Base-by-base conservation (phyloP, 2,329 filamentous ascomycete genomes). In the Didymella pomorum region DNA sequence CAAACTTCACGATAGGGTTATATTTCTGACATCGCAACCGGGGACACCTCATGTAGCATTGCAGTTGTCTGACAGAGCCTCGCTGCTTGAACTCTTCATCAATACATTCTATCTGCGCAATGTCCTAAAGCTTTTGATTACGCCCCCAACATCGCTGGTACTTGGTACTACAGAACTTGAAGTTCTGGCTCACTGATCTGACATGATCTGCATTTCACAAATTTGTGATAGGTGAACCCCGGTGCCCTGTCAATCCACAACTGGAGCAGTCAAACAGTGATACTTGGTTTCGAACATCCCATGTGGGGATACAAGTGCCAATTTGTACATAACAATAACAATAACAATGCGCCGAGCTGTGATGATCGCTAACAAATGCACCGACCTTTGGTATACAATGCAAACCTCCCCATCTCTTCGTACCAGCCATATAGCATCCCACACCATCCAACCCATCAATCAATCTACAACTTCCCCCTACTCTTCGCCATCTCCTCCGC, bases 401-500 rank as follows among this genome's bases (percentile, higher is more conserved):
- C 47, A 26, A 35, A 29, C n/a, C n/a, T 7, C 35, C 33, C 31
- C 16, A 39, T 28, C 42, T 29, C 23, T 7, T 23, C 11, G 8
- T 5, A 39, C 2, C 18, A 39, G 18, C 18, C 11, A n/a, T 9
- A 12, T 18, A 39, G 18, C 35, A 10, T 21, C 8, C 3, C 31
- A 35, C 31, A 35, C 12, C 29, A 16, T 31, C 29, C 11, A 31
- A 16, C 29, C 16, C 31, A 5, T 35, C 16, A 35, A n/a, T 6
- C 16, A 8, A 8, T 35, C 31, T 70, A 77, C 67, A 76, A 61
- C 61, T 65, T 72, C 23, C 60, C 61, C 59, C 61, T 56, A 45
- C 67, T 52, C 75, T 78, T 71, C 47, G 70, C 64, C 74, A 78
- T 71, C 72, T 81, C 68, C 59, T 81, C 71, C 18, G 68, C 82